Evolutionary conservation across 106 monocot genomes (phyloP).

Genomic region (Phalaenopsis equestris): DNA sequence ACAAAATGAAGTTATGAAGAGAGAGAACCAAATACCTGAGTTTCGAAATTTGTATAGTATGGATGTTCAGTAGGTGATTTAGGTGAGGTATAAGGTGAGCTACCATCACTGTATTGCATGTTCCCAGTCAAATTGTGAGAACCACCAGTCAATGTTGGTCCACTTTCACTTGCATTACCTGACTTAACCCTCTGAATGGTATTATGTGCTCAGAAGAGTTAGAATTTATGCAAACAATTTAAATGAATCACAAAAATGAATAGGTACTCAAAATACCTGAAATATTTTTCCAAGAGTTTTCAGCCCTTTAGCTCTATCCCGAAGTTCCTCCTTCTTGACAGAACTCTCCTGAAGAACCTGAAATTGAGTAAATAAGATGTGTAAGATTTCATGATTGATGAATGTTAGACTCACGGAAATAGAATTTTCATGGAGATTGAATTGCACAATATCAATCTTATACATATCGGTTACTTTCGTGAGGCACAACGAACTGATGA

Average conservation of each 20-base stretch:
- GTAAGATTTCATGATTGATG: neutral
- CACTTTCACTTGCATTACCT: conserved; percentile 24
- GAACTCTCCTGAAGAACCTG: conserved; percentile 82
- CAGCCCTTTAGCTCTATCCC: conserved; percentile 90
- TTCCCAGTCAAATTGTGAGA: conserved; percentile 32
- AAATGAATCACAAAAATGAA: neutral
- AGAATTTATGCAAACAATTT: neutral
- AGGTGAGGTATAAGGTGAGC: conserved; percentile 64
- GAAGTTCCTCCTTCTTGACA: conserved; percentile 79
- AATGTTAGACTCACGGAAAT: neutral
- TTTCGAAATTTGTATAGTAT: conserved; percentile 19
- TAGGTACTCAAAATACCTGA: conserved; percentile 39
- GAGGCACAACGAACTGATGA: too few species aligned
- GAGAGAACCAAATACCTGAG: conserved; percentile 32
- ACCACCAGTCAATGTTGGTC: conserved; percentile 24
- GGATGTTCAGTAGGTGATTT: conserved; percentile 26
- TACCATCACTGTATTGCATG: conserved; percentile 26
- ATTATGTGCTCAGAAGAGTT: neutral
- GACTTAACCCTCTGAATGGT: conserved; percentile 41
- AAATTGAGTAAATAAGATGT: neutral
- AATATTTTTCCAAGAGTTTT: conserved; percentile 92
- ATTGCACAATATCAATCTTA: too few species aligned
- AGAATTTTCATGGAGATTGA: neutral
- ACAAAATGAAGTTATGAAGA: neutral
- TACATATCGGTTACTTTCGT: too few species aligned